phyloP scores from a whole-genome alignment of 1,284 basidiomycete species.

The Apiotrichum montevideense region DNA sequence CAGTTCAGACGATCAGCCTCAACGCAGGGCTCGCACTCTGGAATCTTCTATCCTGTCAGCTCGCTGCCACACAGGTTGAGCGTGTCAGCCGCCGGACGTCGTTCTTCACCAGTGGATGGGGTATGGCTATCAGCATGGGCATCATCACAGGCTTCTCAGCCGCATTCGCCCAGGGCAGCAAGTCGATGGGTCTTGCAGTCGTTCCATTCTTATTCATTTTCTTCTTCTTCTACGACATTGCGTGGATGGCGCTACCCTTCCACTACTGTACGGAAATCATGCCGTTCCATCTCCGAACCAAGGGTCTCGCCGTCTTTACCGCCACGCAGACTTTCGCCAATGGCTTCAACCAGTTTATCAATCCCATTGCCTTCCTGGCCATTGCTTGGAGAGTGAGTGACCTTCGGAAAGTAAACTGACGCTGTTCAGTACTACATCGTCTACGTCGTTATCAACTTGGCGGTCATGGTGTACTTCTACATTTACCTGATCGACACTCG shows the following conservation, averaged over 20 bases:
- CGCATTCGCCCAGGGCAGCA: conserved; percentile 12
- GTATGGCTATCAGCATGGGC: conserved; percentile 25
- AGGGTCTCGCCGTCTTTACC: conserved; percentile 23
- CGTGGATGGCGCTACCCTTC: conserved; percentile 16
- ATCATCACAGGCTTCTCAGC: conserved; percentile 30
- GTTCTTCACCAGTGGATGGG: conserved; percentile 13
- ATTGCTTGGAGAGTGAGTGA: conserved; percentile 7
- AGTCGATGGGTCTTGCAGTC: conserved; percentile 29
- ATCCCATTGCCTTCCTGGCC: conserved; percentile 22
- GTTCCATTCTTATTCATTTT: conserved; percentile 37
- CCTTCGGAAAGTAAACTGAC: not conserved
- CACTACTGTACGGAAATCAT: conserved; percentile 28
- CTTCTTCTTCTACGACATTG: conserved; percentile 23
- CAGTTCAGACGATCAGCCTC: conserved; percentile 25
- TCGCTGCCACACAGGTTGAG: conserved; percentile 11
- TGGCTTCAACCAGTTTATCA: conserved; percentile 25
- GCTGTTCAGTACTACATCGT: conserved; percentile 5
- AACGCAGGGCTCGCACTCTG: conserved; percentile 25
- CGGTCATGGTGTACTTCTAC: conserved; percentile 10
- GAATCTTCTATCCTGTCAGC: conserved; percentile 16
- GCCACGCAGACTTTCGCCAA: conserved; percentile 10
- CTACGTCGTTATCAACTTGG: conserved; percentile 11
- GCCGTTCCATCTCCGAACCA: conserved; percentile 19
- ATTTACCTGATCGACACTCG: conserved; percentile 12
- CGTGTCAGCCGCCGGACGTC: conserved; percentile 27